Evolutionary conservation across 1,139 yeast species (phyloP).

Genomic region (Saccharomycopsis hybrid): DNA sequence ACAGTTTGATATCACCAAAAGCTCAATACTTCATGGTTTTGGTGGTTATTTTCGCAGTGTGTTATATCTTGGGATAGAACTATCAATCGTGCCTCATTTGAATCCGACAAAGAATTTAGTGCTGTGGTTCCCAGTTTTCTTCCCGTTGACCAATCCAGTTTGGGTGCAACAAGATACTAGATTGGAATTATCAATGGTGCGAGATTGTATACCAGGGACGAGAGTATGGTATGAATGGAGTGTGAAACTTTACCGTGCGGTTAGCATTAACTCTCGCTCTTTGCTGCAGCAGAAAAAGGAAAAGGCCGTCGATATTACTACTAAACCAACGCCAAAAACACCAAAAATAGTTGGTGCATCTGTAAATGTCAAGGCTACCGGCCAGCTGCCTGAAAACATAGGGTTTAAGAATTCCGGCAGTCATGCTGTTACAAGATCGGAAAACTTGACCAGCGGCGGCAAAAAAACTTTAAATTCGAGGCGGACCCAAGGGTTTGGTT

Average conservation of each 20-base stretch:
- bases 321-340: too few relatives aligned
- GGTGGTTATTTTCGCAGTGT: constrained; percentile 69
- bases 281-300: too few relatives aligned
- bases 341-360: too few relatives aligned
- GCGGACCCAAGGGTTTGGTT: too few relatives aligned
- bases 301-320: too few relatives aligned
- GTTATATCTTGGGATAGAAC: constrained; percentile 49
- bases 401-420: too few relatives aligned
- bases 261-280: too few relatives aligned
- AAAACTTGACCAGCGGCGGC: too few relatives aligned
- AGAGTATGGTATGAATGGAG: constrained; percentile 76
- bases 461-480: too few relatives aligned
- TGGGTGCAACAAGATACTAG: constrained; percentile 28
- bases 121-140: constrained; percentile 71
- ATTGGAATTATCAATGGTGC: not conserved
- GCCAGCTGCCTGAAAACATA: too few relatives aligned
- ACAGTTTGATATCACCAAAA: constrained; percentile 36
- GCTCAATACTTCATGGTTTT: constrained; percentile 59
- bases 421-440: too few relatives aligned
- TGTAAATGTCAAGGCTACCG: too few relatives aligned
- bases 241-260: constrained; percentile 31
- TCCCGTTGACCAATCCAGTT: constrained; percentile 55
- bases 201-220: constrained; percentile 8
- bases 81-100: constrained; percentile 27
- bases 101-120: constrained; percentile 36